phyloP scores from a whole-genome alignment of 2,329 filamentous ascomycete species.

The Paradendryphiella salina region DNA sequence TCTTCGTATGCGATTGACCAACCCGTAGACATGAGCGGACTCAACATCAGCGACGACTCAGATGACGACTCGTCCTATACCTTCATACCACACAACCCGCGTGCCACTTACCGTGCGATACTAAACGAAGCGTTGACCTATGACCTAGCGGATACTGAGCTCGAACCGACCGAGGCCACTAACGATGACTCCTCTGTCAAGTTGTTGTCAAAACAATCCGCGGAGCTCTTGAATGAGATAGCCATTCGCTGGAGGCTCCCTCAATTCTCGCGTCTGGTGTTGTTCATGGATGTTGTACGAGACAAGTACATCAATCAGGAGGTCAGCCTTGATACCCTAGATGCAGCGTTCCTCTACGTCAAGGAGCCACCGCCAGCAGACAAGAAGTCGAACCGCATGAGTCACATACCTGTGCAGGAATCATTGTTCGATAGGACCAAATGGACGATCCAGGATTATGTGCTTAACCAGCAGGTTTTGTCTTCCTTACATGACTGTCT shows the following conservation, averaged over 20 bases:
- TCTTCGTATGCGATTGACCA: slow-evolving; percentile 66
- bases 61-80: slow-evolving; percentile 70
- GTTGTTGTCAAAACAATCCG: slow-evolving; percentile 72
- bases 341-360: slow-evolving; percentile 78
- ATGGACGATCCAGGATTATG: slow-evolving; percentile 56
- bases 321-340: slow-evolving; percentile 77
- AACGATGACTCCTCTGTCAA: slow-evolving; percentile 56
- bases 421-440: slow-evolving; percentile 53
- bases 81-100: slow-evolving; percentile 84
- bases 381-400: slow-evolving; percentile 63
- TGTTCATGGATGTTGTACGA: slow-evolving; percentile 81
- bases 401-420: slow-evolving; percentile 37
- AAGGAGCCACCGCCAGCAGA: slow-evolving; percentile 71
- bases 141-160: slow-evolving; percentile 60
- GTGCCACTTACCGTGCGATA: slow-evolving; percentile 81
- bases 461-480: slow-evolving; percentile 73
- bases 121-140: slow-evolving; percentile 72
- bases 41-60: slow-evolving; percentile 62
- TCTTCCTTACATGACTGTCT: slow-evolving; percentile 77
- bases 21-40: slow-evolving; percentile 66
- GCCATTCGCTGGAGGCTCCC: slow-evolving; percentile 88
- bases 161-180: slow-evolving; percentile 54
- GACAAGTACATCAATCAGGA: slow-evolving; percentile 86
- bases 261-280: slow-evolving; percentile 74
- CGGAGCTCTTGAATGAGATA: slow-evolving; percentile 82